Evolutionary conservation across 1,284 basidiomycete species (phyloP).

Genomic region (Rhodofomes roseus): DNA sequence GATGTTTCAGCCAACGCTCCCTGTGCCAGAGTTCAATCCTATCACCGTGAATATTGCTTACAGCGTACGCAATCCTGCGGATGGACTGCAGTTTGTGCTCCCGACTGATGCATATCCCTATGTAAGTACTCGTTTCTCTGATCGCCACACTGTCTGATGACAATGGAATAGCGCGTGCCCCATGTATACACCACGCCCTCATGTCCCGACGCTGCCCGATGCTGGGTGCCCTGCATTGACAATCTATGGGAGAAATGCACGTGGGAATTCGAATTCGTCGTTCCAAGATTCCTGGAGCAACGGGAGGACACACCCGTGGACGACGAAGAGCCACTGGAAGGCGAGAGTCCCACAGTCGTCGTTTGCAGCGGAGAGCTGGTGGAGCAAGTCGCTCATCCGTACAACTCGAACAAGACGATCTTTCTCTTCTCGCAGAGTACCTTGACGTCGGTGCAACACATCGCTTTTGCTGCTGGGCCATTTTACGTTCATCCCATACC

Average conservation of each 20-base stretch:
- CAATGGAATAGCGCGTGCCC: constrained; percentile 67
- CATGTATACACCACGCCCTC: constrained; percentile 92
- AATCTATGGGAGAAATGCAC: constrained; percentile 95
- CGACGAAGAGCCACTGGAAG: constrained; percentile 50
- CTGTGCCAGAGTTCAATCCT: constrained; percentile 68
- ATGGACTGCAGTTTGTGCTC: constrained; percentile 84
- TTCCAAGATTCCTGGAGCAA: constrained; percentile 83
- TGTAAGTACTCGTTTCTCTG: constrained; percentile 46
- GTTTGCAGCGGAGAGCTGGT: constrained; percentile 92
- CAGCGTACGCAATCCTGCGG: constrained; percentile 74
- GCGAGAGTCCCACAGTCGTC: constrained; percentile 77
- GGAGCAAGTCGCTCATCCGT: constrained; percentile 93
- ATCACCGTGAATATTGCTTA: constrained; percentile 79
- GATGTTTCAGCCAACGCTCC: constrained; percentile 35
- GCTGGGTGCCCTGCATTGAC: constrained; percentile 98
- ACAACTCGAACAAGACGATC: constrained; percentile 91
- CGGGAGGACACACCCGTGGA: constrained; percentile 43
- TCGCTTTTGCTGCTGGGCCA: constrained; percentile 94
- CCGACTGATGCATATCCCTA: constrained; percentile 81
- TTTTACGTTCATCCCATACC: constrained; percentile 82
- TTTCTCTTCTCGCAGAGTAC: constrained; percentile 91
- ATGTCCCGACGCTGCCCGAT: constrained; percentile 86
- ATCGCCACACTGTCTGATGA: constrained; percentile 15
- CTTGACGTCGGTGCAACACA: constrained; percentile 91
- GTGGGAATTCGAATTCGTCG: constrained; percentile 98